Evolutionary conservation across 2,329 filamentous ascomycete species (phyloP).

Genomic region (Diaporthe longicolla): DNA sequence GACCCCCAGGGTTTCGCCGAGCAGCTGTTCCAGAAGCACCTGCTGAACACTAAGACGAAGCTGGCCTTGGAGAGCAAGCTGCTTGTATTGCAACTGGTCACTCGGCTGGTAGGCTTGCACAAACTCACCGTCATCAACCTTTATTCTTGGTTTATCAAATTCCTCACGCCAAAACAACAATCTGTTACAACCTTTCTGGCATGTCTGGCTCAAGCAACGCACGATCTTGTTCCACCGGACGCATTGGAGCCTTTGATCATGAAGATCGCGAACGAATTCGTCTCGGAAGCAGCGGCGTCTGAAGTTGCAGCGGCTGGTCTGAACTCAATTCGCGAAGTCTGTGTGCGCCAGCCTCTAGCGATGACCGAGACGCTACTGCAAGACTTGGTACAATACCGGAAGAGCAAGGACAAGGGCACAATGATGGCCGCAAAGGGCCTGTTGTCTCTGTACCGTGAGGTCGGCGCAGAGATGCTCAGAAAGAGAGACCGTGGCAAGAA

Average conservation of each 20-base stretch:
- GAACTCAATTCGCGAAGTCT: conserved; percentile 95
- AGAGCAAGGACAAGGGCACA: conserved; percentile 98
- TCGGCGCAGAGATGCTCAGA: conserved; percentile 88
- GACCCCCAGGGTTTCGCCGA: conserved; percentile 97
- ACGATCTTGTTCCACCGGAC: conserved; percentile 93
- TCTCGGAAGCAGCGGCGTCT: conserved; percentile 91
- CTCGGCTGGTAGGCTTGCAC: conserved; percentile 91
- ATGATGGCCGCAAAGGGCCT: conserved; percentile 98
- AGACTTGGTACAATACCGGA: conserved; percentile 94
- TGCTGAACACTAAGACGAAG: conserved; percentile 88
- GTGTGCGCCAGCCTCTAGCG: conserved; percentile 90
- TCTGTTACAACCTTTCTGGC: conserved; percentile 95
- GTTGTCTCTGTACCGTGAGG: conserved; percentile 90
- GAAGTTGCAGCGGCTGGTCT: conserved; percentile 94
- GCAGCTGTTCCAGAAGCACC: conserved; percentile 88
- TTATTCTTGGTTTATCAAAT: conserved; percentile 97
- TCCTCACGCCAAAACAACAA: conserved; percentile 87
- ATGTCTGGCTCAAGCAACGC: conserved; percentile 90
- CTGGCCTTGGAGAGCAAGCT: conserved; percentile 91
- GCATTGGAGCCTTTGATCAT: conserved; percentile 89
- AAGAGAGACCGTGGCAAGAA: conserved; percentile 94
- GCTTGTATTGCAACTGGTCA: conserved; percentile 90
- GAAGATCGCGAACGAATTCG: conserved; percentile 99
- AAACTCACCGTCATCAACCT: conserved; percentile 90
- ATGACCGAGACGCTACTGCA: conserved; percentile 97